Evolutionary conservation across 768 basidiomycete genomes (phyloP), one percentile per base, ranked within the genome.

Genomic region (Amanita jacksonii): DNA sequence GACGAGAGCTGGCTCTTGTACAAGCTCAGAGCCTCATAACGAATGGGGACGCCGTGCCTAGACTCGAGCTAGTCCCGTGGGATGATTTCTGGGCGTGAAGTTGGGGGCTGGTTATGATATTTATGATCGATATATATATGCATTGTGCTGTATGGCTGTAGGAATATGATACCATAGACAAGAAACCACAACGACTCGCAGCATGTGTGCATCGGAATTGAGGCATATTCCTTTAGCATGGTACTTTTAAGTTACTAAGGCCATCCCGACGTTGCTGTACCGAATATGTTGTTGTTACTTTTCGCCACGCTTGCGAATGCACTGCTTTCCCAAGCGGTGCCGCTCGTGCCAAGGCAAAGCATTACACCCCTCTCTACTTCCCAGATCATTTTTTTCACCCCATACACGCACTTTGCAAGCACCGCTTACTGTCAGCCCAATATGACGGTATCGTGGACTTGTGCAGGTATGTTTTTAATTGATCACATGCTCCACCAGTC

Each of bases 1-100:
- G 81, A 19, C 69, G 93, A 45, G 94, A 99, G 60, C 64, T 99
- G 45, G 74, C 84, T 44, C 68, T 98, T 18, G 67, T 99, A 1
- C 85, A 87, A 53, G 81, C 81, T 8, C 80, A 85, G 54, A 73
- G 77, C 48, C 65, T 87, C 22, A 74, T 89, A 38, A 66, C 79
- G 24, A 73, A 72, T 5, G 46, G 57, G 8, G 64, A 28, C 5
- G 28, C 23, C 19, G 24, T 19, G 9, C 44, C 28, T 5, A n/a
- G 20, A 32, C 31, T 37, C 15, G 19, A 34, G 15, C 27, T 45
- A 38, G 25, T 23, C 4, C 44, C 37, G 16, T 45, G 44, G 44
- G 19, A 18, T 13, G 30, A 38, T 25, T 45, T 45, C 20, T 45
- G 44, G 44, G 43, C 24, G 22, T 43, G 25, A 16, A 25, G 15